phyloP scores from a whole-genome alignment of 2,329 filamentous ascomycete species.

The Penicillium digitatum region DNA sequence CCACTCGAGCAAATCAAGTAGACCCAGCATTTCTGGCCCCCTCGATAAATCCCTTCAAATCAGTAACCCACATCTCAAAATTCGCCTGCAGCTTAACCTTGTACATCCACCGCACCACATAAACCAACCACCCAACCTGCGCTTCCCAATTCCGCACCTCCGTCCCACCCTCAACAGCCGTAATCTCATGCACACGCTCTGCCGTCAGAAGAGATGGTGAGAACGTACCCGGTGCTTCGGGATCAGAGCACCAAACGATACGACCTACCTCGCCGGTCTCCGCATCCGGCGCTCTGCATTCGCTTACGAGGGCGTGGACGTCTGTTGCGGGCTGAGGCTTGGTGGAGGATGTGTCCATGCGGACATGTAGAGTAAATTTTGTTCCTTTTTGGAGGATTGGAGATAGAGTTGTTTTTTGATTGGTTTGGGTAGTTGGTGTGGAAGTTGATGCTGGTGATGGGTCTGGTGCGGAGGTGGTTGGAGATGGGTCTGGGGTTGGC shows the following conservation, averaged over 20 bases:
- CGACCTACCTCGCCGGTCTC: conserved; percentile 19
- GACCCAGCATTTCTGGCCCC: background rate
- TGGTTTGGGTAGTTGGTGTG: conserved; percentile 4
- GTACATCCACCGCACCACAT: conserved; percentile 44
- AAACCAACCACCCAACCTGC: conserved; percentile 42
- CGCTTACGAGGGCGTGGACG: conserved; percentile 30
- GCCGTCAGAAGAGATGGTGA: conserved; percentile 38
- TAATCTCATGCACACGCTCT: conserved; percentile 49
- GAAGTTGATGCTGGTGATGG: conserved; percentile 10
- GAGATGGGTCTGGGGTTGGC: conserved; percentile 18
- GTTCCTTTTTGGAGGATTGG: conserved; percentile 39
- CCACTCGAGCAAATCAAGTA: background rate
- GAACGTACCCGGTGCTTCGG: conserved; percentile 27
- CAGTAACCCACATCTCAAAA: conserved; percentile 42
- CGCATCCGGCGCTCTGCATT: conserved; percentile 29
- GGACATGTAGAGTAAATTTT: conserved; percentile 43
- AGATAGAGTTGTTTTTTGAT: conserved; percentile 11
- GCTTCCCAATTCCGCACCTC: conserved; percentile 46
- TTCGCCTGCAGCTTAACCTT: conserved; percentile 33
- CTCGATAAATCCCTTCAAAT: conserved; percentile 43
- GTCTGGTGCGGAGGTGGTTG: background rate
- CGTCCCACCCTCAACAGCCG: conserved; percentile 33
- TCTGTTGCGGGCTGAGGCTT: conserved; percentile 26
- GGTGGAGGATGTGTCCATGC: conserved; percentile 35
- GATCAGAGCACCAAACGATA: conserved; percentile 31